Evolutionary conservation across 2,329 filamentous ascomycete genomes (phyloP).

Genomic region (Phialemonium atrogriseum): DNA sequence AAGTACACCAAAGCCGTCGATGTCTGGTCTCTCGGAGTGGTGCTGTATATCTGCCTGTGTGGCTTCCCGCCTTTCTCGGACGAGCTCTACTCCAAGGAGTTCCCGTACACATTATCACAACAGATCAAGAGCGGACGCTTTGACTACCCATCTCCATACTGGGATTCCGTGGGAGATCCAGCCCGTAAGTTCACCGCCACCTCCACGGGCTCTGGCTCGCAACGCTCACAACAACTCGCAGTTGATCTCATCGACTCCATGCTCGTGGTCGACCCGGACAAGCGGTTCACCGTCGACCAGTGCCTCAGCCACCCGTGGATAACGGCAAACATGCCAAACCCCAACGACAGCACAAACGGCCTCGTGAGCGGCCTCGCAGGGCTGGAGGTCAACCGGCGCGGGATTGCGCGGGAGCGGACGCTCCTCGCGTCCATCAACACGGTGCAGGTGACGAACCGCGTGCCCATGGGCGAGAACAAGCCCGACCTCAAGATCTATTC

Average conservation of each 20-base stretch:
- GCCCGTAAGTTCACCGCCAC: conserved; percentile 46
- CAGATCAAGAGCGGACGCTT: conserved; percentile 87
- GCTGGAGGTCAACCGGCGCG: conserved; percentile 78
- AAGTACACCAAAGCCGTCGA: conserved; percentile 94
- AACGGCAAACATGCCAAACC: conserved; percentile 49
- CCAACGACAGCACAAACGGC: conserved; percentile 84
- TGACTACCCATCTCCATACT: conserved; percentile 94
- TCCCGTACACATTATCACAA: conserved; percentile 78
- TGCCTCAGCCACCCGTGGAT: conserved; percentile 91
- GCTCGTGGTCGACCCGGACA: conserved; percentile 79
- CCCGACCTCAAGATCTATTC: conserved; percentile 64
- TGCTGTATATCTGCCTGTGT: conserved; percentile 93
- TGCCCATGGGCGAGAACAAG: conserved; percentile 41
- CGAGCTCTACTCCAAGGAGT: conserved; percentile 72
- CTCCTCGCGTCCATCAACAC: conserved; percentile 76
- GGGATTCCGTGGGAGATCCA: conserved; percentile 79
- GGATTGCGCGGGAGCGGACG: conserved; percentile 73
- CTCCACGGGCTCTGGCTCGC: neutral
- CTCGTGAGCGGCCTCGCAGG: conserved; percentile 77
- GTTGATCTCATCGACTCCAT: conserved; percentile 91
- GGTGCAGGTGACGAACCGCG: conserved; percentile 47
- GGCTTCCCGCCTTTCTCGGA: conserved; percentile 97
- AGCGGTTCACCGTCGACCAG: conserved; percentile 80
- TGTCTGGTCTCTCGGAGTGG: conserved; percentile 94
- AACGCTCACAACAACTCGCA: conserved; percentile 16